Evolutionary conservation across 1,139 yeast genomes (phyloP).

Genomic region (Saccharomyces uvarum): DNA sequence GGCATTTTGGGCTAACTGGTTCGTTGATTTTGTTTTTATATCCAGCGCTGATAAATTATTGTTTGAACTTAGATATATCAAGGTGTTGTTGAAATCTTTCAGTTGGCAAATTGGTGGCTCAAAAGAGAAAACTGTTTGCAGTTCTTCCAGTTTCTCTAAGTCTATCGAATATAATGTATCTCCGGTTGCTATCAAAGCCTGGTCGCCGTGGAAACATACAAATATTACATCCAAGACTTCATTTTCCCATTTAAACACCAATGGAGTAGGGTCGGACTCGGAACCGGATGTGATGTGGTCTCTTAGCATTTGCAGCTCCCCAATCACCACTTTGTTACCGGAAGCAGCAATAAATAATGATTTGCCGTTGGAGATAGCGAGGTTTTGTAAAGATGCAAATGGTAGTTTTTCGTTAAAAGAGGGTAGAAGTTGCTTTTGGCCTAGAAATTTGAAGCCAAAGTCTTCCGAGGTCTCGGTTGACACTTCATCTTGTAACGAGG

Average conservation of each 20-base stretch:
- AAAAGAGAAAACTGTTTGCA: neutral
- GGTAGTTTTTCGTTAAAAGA: conserved; percentile 31
- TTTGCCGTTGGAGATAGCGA: conserved; percentile 19
- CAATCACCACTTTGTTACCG: conserved; percentile 25
- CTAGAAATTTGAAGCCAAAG: conserved; percentile 35
- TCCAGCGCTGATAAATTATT: conserved; percentile 3
- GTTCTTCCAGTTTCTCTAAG: neutral
- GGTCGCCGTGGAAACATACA: conserved; percentile 2
- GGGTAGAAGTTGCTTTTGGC: conserved; percentile 28
- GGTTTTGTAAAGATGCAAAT: conserved; percentile 22
- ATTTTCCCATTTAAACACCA: conserved; percentile 2
- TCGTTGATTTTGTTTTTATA: neutral
- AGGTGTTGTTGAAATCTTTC: neutral
- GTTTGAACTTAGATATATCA: conserved; percentile 8
- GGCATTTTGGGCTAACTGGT: conserved; percentile 2
- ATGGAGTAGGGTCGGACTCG: neutral
- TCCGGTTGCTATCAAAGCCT: neutral
- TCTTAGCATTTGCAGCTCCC: conserved; percentile 26
- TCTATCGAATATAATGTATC: neutral
- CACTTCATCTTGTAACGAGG: conserved; percentile 19
- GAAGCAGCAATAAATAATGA: conserved; percentile 30
- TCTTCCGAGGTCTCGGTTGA: conserved; percentile 31
- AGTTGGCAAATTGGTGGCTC: neutral
- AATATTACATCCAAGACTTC: conserved; percentile 7
- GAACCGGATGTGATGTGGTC: conserved; percentile 13